phyloP scores from a whole-genome alignment of 169 alveolate genomes.

The Theileria luwenshuni region DNA sequence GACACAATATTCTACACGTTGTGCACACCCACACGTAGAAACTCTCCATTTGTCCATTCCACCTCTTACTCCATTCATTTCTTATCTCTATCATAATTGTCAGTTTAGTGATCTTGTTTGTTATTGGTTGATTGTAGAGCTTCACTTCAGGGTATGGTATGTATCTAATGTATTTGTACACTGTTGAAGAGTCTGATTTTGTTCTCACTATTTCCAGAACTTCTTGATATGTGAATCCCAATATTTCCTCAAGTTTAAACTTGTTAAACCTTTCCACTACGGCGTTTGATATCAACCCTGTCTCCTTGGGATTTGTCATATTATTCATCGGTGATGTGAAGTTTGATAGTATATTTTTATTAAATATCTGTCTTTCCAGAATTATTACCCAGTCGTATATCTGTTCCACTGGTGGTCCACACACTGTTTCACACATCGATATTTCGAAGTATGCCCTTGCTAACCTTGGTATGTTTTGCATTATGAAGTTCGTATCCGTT shows the following conservation, averaged over 20 bases:
- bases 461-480: constrained; percentile 92
- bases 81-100: constrained; percentile 78
- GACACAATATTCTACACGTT: constrained; percentile 21
- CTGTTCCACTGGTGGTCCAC: constrained; percentile 78
- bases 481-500: constrained; percentile 90
- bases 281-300: constrained; percentile 39
- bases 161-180: constrained; percentile 70
- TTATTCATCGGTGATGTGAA: constrained; percentile 81
- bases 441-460: constrained; percentile 91
- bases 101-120: constrained; percentile 83
- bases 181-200: constrained; percentile 60
- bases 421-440: constrained; percentile 80
- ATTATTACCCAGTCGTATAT: constrained; percentile 74
- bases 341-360: constrained; percentile 76
- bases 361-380: constrained; percentile 82
- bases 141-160: constrained; percentile 85
- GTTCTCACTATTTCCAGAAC: constrained; percentile 61
- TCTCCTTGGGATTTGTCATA: constrained; percentile 69
- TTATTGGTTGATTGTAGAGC: constrained; percentile 80
- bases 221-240: constrained; percentile 55
- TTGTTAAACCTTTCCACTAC: constrained; percentile 49
- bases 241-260: constrained; percentile 65
- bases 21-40: constrained; percentile 67
- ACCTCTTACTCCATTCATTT: constrained; percentile 87
- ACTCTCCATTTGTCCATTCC: constrained; percentile 83